phyloP scores from a whole-genome alignment of 495 filamentous ascomycete species.

The Aspergillus cavernicola region DNA sequence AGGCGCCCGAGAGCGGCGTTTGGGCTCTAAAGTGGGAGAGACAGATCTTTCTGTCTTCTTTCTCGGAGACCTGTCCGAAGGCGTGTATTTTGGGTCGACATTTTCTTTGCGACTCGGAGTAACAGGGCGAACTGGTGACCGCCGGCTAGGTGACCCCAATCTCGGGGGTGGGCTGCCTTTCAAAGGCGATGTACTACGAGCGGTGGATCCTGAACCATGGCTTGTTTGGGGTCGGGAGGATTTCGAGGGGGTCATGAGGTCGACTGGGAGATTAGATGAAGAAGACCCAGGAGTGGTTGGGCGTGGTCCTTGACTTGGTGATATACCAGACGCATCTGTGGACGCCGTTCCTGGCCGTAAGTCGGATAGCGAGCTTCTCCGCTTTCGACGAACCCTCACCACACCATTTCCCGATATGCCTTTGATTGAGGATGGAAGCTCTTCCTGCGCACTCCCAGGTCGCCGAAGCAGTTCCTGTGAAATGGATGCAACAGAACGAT shows the following conservation, averaged over 20 bases:
- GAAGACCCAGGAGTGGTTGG: constrained; percentile 33
- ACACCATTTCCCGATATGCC: constrained; percentile 33
- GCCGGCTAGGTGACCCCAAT: constrained; percentile 33
- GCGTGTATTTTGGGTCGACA: constrained; percentile 32
- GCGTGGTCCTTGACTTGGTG: constrained; percentile 30
- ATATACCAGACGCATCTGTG: constrained; percentile 33
- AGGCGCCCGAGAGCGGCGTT: constrained; percentile 49
- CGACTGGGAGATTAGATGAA: constrained; percentile 26
- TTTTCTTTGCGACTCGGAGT: constrained; percentile 59
- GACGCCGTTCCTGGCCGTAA: constrained; percentile 60
- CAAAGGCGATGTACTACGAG: constrained; percentile 28
- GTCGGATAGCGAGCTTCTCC: constrained; percentile 90
- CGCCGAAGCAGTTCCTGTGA: constrained; percentile 43
- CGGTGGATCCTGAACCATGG: constrained; percentile 29
- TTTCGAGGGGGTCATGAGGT: constrained; percentile 31
- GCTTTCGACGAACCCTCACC: constrained; percentile 62
- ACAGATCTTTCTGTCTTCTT: constrained; percentile 34
- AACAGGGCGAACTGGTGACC: constrained; percentile 38
- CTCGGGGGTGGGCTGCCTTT: constrained; percentile 31
- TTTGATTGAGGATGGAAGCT: constrained; percentile 31
- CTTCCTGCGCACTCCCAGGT: constrained; percentile 46
- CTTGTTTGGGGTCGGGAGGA: constrained; percentile 33
- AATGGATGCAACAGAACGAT: constrained; percentile 50
- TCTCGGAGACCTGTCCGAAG: constrained; percentile 34
- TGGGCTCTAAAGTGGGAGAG: constrained; percentile 40